Base-by-base conservation (phyloP, 192 early-diverging fungal species). In the Mortierella antarctica region DNA sequence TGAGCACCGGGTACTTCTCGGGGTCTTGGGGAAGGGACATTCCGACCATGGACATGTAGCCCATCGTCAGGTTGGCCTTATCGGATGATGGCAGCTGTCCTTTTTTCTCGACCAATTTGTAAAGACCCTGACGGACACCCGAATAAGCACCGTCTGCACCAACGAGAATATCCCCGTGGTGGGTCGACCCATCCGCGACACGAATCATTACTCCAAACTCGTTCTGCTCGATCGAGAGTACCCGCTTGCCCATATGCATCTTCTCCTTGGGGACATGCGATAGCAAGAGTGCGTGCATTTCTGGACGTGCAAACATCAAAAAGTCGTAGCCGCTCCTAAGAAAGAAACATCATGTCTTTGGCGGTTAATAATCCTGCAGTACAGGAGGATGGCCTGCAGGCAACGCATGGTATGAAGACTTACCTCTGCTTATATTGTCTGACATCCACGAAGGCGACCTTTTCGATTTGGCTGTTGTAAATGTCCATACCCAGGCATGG, bases 141-240 rank as follows among this genome's bases (percentile, higher is more conserved):
- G 54, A 57, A 45, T 67, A 48, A 20, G 65, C 68, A 46, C 67
- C 67, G 51, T 70, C 68, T 3, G 68, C 68, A 23, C 68, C 68
- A 10, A 70, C 68, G 18, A 70, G 58, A 18, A 70, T 70, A 60
- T 70, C 59, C 10, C 68, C 68, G n/a, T 46, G 57, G 52, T 70
- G 49, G 41, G 41, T 52, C 40, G 57, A 42, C 42, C 68, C 68
- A 45, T 70, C 59, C 4, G 57, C 57, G 14, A 51, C 8, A 12
- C 50, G 44, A n/a, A 62, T 40, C 59, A 21, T 70, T 2, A 62
- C 68, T 2, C 58, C 58, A 11, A 39, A 6, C 4, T 70, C 57
- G 42, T 60, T 54, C 20, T 70, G 58, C 41, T 60, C 58, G 9
- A 62, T 42, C 1, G 58, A 50, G 11, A 70, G 47, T 6, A 70